These are phyloP conservation scores for Talinum fruticosum DNA, from an alignment of 148 eudicot species.

Conservation along the genomic window DNA sequence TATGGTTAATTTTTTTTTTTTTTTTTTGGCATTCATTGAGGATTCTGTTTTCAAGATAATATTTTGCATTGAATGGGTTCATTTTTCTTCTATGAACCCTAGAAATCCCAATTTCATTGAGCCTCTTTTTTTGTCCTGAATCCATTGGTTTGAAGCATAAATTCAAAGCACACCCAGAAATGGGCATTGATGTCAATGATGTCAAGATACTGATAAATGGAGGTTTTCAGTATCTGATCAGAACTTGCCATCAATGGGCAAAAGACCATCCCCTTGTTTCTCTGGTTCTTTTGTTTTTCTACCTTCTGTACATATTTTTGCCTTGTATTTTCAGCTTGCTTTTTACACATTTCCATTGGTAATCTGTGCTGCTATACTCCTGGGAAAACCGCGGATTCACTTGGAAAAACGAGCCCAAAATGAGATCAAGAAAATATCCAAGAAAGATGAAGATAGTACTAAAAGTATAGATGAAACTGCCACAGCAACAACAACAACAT, in stretches of 20 bases:
- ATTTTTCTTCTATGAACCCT: conserved; percentile 5
- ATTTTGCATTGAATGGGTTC: not conserved
- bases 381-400: conserved; percentile 24
- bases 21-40: not conserved
- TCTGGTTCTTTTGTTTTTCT: conserved; percentile 32
- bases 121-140: not conserved
- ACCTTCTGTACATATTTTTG: conserved; percentile 48
- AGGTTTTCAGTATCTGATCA: conserved; percentile 33
- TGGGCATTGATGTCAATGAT: conserved; percentile 58
- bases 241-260: conserved; percentile 33
- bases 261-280: conserved; percentile 47
- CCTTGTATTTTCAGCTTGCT: conserved; percentile 50
- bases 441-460: not conserved
- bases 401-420: conserved; percentile 3
- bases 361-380: conserved; percentile 34
- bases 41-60: not conserved
- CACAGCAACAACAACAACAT: not conserved
- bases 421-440: not conserved
- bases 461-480: not conserved
- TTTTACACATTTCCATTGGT: conserved; percentile 46
- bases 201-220: conserved; percentile 37
- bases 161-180: conserved; percentile 19
- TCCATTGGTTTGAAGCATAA: conserved; percentile 10
- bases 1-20: not conserved
- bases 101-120: not conserved